A percentile compares a stretch with the other conserved stretches of the same genome.
Conservation (phyloP, 1,284 basidiomycete species). For the Heterobasidion annosum region DNA sequence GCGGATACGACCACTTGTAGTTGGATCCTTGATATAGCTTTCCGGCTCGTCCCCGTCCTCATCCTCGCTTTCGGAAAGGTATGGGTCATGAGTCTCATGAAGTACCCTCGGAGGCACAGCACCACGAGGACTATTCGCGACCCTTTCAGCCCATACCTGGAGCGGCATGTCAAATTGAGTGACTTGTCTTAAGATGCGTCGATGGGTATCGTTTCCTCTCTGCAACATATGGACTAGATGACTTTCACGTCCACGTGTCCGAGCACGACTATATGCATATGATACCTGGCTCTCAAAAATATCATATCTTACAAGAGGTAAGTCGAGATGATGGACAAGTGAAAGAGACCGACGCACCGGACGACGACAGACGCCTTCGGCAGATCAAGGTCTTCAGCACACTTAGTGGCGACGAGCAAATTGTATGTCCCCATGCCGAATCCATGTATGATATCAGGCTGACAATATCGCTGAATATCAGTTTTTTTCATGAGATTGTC, state of each 20-base stretch:
- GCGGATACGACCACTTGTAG: conserved; percentile 47
- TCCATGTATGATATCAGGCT: conserved; percentile 33
- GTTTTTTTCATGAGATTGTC: not conserved
- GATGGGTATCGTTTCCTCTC: conserved; percentile 43
- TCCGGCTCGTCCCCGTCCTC: conserved; percentile 24
- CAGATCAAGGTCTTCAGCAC: conserved; percentile 48
- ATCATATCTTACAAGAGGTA: conserved; percentile 39
- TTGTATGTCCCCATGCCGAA: conserved; percentile 51
- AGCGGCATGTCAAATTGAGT: conserved; percentile 19
- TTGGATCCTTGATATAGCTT: conserved; percentile 42
- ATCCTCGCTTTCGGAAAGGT: conserved; percentile 36
- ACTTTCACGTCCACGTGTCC: conserved; percentile 33
- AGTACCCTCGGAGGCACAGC: conserved; percentile 37
- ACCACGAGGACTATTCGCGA: conserved; percentile 28
- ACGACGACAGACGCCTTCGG: conserved; percentile 47
- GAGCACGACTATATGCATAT: conserved; percentile 40
- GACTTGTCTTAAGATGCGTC: conserved; percentile 31
- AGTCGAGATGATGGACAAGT: not conserved
- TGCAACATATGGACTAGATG: conserved; percentile 59
- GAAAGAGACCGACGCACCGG: conserved; percentile 31
- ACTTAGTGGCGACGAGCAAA: conserved; percentile 49
- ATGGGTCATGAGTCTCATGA: conserved; percentile 29
- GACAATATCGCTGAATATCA: not conserved
- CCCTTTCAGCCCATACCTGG: conserved; percentile 36
- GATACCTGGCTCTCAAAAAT: conserved; percentile 52